These are phyloP conservation scores for Ilyonectria robusta DNA, from an alignment of 2,329 filamentous ascomycete species.

Conservation along the genomic window DNA sequence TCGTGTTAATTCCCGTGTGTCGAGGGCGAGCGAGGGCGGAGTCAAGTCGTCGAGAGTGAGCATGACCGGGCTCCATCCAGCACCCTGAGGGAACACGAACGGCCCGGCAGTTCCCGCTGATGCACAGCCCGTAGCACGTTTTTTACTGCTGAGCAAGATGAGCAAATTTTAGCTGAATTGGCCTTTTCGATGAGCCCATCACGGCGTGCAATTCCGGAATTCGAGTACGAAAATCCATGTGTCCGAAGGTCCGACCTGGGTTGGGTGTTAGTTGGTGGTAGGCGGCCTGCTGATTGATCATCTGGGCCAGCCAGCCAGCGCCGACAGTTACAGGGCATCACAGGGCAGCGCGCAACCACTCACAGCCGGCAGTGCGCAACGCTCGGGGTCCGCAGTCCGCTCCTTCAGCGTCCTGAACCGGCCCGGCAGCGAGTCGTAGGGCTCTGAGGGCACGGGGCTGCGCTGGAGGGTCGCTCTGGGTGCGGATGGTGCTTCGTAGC, in stretches of 20 bases:
- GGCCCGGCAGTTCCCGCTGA: slow-evolving; percentile 36
- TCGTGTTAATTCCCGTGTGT: slow-evolving; percentile 41
- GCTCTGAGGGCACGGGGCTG: neutral
- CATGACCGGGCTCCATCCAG: slow-evolving; percentile 13
- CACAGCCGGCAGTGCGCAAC: slow-evolving; percentile 8
- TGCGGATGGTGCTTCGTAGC: neutral
- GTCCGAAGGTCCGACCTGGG: neutral
- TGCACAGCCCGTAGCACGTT: neutral
- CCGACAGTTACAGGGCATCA: slow-evolving; percentile 14
- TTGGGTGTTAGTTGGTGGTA: neutral
- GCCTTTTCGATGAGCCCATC: slow-evolving; percentile 1
- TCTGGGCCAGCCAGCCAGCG: slow-evolving; percentile 6
- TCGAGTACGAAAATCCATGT: slow-evolving; percentile 5
- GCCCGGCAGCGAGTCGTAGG: slow-evolving; percentile 12
- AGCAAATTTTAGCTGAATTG: neutral
- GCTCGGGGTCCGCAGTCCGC: slow-evolving; percentile 18
- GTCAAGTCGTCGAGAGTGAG: slow-evolving; percentile 16
- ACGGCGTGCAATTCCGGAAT: slow-evolving; percentile 4
- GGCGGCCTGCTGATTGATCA: slow-evolving; percentile 7
- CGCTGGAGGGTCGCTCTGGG: neutral
- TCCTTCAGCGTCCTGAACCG: slow-evolving; percentile 9
- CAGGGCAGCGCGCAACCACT: slow-evolving; percentile 20
- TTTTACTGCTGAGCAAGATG: neutral
- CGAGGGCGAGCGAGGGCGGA: slow-evolving; percentile 14
- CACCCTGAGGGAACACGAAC: slow-evolving; percentile 36